Evolutionary conservation across 2,329 filamentous ascomycete genomes (phyloP), one percentile per base, ranked within the genome.

Genomic region (Ceratocystis cubensis): DNA sequence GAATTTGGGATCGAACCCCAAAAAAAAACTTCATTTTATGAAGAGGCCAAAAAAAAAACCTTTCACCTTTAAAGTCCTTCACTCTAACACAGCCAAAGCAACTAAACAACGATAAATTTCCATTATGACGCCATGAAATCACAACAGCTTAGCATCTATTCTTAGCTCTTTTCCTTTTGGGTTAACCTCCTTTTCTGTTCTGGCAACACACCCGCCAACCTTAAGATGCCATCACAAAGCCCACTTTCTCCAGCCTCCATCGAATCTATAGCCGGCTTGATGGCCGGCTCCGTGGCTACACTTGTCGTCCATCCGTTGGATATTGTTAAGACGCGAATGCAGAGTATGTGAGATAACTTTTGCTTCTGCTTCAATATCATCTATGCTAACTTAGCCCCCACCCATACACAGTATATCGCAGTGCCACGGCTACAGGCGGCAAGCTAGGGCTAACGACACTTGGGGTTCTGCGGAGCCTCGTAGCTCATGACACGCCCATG

Each of bases 251-350:
- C 89, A 76, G 90, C 88, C 72, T 76, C 89, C 73, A 84, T 96
- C 76, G 94, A 97, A 82, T 88, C 88, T 73, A 81, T 92, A 75
- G 91, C 94, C 69, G 94, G 94, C 71, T 88, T 99, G 76, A 88
- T 88, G 70, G 94, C 94, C 68, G 94, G 94, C 69, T 82, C 91
- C 66, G 82, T 91, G 71, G 88, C 92, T 65, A 97, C 94, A 28
- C 81, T 97, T 62, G 87, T 86, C 66, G 88, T 94, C 64, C 93
- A 97, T 74, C 94, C 94, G 41, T 84, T 99, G 68, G 94, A 99
- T 77, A 86, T 99, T 70, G 86, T 97, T 74, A 99, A 99, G 81
- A 97, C 93, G 69, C 88, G 94, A 70, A 85, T 99, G 74, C 94
- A 99, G 78, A 86, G 89, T 91, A 78, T 67, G 78, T 73, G 48